Percentiles rank a stretch among this genome's conserved stretches.
Conservation (phyloP, 208 protist species). For the Phytomonas sp. region DNA sequence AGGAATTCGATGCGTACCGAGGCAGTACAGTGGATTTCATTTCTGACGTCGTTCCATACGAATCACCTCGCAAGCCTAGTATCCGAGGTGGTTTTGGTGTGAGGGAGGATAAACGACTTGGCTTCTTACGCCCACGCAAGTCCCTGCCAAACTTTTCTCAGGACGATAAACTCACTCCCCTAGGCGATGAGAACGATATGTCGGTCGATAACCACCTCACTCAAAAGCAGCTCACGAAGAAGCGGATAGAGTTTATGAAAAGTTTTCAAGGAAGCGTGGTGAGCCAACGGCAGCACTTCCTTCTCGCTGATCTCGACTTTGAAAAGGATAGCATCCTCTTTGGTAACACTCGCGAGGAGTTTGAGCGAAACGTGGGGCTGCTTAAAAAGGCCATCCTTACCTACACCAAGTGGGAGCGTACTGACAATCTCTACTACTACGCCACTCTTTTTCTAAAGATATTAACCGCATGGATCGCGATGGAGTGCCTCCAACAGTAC, state of each 20-base stretch:
- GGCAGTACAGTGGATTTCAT: slow-evolving; percentile 75
- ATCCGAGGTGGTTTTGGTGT: slow-evolving; percentile 77
- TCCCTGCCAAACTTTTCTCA: slow-evolving; percentile 17
- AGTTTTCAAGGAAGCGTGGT: slow-evolving; percentile 73
- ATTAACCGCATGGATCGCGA: slow-evolving; percentile 54
- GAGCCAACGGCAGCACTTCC: slow-evolving; percentile 73
- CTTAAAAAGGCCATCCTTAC: slow-evolving; percentile 74
- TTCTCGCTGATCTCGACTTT: slow-evolving; percentile 86
- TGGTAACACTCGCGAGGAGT: slow-evolving; percentile 73
- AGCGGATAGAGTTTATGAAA: slow-evolving; percentile 72
- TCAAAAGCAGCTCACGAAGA: slow-evolving; percentile 47
- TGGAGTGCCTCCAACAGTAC: slow-evolving; percentile 79
- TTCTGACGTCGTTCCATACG: slow-evolving; percentile 60
- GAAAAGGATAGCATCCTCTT: slow-evolving; percentile 79
- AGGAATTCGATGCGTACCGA: slow-evolving; percentile 66
- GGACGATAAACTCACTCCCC: slow-evolving; percentile 30
- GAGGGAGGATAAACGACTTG: slow-evolving; percentile 69
- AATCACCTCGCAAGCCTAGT: slow-evolving; percentile 18
- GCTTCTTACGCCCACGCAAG: slow-evolving; percentile 65
- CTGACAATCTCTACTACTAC: slow-evolving; percentile 85
- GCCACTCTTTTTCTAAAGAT: slow-evolving; percentile 54
- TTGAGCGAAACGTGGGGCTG: slow-evolving; percentile 69
- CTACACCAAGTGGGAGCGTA: slow-evolving; percentile 78
- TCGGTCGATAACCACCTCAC: slow-evolving; percentile 51
- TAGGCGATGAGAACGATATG: slow-evolving; percentile 48